phyloP scores from a whole-genome alignment of 805 yeast species.

The Yamadazyma paraphyllophila region DNA sequence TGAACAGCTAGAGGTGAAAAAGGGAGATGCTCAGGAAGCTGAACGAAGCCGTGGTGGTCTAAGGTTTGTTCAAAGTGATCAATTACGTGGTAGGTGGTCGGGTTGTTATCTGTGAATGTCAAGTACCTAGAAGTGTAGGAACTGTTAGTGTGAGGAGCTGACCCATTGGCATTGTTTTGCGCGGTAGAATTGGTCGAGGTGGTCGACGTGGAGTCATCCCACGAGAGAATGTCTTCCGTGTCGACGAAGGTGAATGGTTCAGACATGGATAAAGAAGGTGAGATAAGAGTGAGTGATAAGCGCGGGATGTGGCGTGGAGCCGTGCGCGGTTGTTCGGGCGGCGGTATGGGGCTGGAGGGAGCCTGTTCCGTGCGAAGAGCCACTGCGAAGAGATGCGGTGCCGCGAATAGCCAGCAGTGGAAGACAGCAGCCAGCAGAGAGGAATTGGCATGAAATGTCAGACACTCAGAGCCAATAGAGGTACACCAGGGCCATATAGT shows the following conservation, averaged over 20 bases:
- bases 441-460: too few species aligned
- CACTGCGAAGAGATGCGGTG: too few species aligned
- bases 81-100: constrained; percentile 76
- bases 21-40: constrained; percentile 56
- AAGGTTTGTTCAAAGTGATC: constrained; percentile 47
- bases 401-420: background rate
- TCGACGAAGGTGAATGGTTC: constrained; percentile 8
- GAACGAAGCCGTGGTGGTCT: constrained; percentile 59
- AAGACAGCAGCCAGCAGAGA: too few species aligned
- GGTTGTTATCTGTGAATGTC: constrained; percentile 67
- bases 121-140: constrained; percentile 43
- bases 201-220: constrained; percentile 9
- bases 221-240: constrained; percentile 11
- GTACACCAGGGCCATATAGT: too few species aligned
- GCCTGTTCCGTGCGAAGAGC: too few species aligned
- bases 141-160: background rate
- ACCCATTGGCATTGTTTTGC: background rate
- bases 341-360: too few species aligned
- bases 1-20: constrained; percentile 17
- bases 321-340: too few species aligned
- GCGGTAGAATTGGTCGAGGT: background rate
- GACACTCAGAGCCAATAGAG: too few species aligned
- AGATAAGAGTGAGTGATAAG: background rate
- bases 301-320: background rate
- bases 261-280: background rate